Base-by-base conservation (phyloP, 306 rosid genomes). In the Canavalia ensiformis region DNA sequence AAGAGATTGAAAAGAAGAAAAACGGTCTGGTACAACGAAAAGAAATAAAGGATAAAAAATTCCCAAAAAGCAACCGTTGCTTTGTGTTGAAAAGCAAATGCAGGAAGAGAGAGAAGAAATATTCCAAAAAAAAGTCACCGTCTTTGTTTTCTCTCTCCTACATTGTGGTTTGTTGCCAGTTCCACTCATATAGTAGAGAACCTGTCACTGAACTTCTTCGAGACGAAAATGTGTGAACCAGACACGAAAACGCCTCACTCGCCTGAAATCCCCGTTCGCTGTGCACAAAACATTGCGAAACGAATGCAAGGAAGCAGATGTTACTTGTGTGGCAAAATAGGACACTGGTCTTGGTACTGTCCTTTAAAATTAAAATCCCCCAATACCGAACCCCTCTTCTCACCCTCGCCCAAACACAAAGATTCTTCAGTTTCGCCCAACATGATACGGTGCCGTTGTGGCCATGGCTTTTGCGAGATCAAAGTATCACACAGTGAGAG, bases 381-480 rank as follows among this genome's bases (percentile, higher is more conserved):
- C 52, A 55, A 41, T 11, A 39, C 33, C 5, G 64, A 64, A 11
- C 25, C 37, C 42, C 1, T 33, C 42, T 0, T 33, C 6, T n/a
- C 73, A 8, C 13, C 45, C 1, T 41, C 68, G 12, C 57, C 49
- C 69, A 76, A n/a, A 2, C 34, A 8, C 0, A 18, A 18, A 18
- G 37, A 5, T 42, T 66, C 18, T 11, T 18, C 46, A 7, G 2
- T 4, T 25, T n/a, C 63, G 6, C n/a, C 51, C 0, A 1, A 8
- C 0, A 39, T 1, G 6, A 78, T 88, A 44, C 50, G 8, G 37
- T 88, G 93, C 74, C 83, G 75, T 11, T 73, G 87, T 11, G 88
- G 87, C 11, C 74, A 84, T 3, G 90, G 85, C 12, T 0, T 35
- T 6, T 90, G 90, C 54, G 13, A 7, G 8, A 37, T 80, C 3